Conservation (phyloP, 345 rosid genomes). For the Psidium guajava region DNA sequence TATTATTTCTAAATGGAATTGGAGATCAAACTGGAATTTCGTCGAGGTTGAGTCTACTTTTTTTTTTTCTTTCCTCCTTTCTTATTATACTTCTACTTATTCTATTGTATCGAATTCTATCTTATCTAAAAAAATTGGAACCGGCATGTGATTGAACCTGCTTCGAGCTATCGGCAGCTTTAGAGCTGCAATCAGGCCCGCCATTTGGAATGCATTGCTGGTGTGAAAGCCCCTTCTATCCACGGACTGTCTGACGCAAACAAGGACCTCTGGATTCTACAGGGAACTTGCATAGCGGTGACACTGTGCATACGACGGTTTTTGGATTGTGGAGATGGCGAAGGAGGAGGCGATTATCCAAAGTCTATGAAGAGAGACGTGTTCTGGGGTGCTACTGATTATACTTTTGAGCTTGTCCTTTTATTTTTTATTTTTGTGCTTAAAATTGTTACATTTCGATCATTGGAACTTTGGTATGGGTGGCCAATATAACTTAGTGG, state of each 20-base stretch:
- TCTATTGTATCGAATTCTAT: too few relatives aligned
- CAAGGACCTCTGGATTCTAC: slow-evolving; percentile 1
- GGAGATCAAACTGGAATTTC: too few relatives aligned
- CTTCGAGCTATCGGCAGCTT: slow-evolving; percentile 3
- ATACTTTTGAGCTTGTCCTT: neutral
- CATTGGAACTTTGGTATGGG: neutral
- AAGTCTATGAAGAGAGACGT: slow-evolving; percentile 72
- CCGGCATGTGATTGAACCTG: slow-evolving; percentile 13
- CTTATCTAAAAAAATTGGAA: slow-evolving; percentile 4
- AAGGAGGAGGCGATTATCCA: slow-evolving; percentile 73
- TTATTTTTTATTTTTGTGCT: neutral
- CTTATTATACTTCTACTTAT: too few relatives aligned
- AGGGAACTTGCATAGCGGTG: neutral
- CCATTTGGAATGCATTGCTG: slow-evolving; percentile 20
- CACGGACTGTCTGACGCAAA: slow-evolving; percentile 4
- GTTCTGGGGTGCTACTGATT: slow-evolving; percentile 52
- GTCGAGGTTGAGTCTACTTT: too few relatives aligned
- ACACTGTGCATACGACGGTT: slow-evolving; percentile 41
- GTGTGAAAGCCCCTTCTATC: slow-evolving; percentile 18
- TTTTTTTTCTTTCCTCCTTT: too few relatives aligned
- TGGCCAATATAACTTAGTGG: neutral
- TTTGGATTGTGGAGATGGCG: slow-evolving; percentile 91
- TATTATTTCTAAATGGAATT: too few relatives aligned
- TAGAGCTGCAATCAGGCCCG: slow-evolving; percentile 21
- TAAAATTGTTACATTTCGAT: neutral